Conservation (phyloP, 78 protist genomes). For the Creolimax fragrantissima region DNA sequence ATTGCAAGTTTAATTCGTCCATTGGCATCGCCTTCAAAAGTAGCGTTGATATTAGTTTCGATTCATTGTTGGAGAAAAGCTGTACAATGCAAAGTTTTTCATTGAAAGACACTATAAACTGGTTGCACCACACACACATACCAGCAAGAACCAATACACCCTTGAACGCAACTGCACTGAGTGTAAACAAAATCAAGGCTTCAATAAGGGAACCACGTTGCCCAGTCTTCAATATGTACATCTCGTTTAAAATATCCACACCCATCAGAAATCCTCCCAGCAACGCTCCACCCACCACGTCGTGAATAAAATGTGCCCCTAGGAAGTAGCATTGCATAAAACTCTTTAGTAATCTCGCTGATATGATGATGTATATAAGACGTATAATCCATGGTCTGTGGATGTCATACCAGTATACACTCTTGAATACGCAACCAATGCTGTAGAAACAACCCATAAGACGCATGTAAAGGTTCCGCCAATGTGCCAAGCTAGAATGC, state of each 20-base stretch:
- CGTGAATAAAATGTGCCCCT: neutral
- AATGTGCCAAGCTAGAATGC: constrained; percentile 2
- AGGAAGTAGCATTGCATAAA: no score
- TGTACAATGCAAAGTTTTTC: no score
- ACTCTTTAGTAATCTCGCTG: no score
- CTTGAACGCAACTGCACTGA: neutral
- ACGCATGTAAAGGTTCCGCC: neutral
- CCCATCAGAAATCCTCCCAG: neutral
- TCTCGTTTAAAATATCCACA: neutral
- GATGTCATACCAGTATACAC: neutral
- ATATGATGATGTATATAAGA: no score
- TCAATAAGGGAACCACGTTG: neutral
- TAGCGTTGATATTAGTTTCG: no score
- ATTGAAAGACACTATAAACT: no score
- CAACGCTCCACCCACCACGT: neutral
- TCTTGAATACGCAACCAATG: neutral
- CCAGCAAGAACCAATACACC: neutral
- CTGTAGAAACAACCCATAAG: neutral
- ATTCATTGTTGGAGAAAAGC: no score
- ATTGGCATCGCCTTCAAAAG: neutral
- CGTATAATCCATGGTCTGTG: neutral
- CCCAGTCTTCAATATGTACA: neutral
- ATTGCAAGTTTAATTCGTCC: neutral
- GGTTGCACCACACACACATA: neutral
- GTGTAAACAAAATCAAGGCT: neutral